Conservation (phyloP, 2,329 filamentous ascomycete species). For the Nannizzia gypsea region DNA sequence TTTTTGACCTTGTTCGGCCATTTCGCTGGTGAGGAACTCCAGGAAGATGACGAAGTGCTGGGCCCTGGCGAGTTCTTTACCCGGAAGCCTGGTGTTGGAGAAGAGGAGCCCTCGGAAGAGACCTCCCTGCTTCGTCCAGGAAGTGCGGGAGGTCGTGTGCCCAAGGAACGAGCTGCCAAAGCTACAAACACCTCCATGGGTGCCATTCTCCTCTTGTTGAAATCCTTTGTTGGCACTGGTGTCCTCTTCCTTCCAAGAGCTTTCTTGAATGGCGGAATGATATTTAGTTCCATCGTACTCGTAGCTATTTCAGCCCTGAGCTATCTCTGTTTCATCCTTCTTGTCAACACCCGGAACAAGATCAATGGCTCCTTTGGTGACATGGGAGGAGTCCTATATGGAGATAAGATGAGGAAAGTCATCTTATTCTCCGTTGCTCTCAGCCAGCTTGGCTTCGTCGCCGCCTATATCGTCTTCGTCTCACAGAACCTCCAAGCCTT, state of each 20-base stretch:
- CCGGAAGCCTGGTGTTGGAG: constrained; percentile 36
- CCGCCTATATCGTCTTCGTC: constrained; percentile 93
- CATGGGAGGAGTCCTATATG: constrained; percentile 85
- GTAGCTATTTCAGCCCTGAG: constrained; percentile 72
- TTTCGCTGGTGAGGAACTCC: constrained; percentile 91
- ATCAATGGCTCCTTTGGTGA: constrained; percentile 95
- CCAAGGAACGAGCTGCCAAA: constrained; percentile 59
- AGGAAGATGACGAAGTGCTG: constrained; percentile 88
- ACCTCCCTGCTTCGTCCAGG: constrained; percentile 63
- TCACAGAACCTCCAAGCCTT: constrained; percentile 93
- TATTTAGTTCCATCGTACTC: constrained; percentile 90
- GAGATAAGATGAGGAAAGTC: constrained; percentile 73
- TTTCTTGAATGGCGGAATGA: constrained; percentile 92
- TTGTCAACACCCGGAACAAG: constrained; percentile 73
- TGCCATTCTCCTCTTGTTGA: constrained; percentile 75
- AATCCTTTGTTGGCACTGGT: constrained; percentile 95
- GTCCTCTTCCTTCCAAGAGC: constrained; percentile 87
- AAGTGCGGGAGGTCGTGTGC: constrained; percentile 59
- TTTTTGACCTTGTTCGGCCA: constrained; percentile 92
- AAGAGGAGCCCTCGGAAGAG: constrained; percentile 72
- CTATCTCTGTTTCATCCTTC: constrained; percentile 93
- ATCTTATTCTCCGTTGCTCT: constrained; percentile 89
- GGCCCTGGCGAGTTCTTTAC: constrained; percentile 78
- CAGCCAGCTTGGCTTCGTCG: constrained; percentile 89
- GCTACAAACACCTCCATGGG: constrained; percentile 69